Conservation (phyloP, 768 basidiomycete species). For the Mycena alexandri region DNA sequence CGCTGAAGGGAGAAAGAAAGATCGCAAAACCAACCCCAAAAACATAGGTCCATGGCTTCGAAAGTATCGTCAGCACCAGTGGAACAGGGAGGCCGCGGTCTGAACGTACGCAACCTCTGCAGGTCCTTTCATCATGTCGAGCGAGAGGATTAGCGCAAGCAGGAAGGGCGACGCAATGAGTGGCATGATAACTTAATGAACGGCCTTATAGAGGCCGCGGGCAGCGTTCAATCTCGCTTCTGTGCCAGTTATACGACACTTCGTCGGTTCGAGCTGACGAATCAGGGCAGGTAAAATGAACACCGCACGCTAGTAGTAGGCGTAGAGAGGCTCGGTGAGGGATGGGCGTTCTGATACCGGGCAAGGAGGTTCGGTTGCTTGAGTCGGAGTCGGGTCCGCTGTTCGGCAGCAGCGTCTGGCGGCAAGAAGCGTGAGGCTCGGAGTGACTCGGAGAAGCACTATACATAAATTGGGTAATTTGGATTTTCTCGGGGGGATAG, state of each 20-base stretch:
- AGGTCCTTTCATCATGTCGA: slow-evolving; percentile 19
- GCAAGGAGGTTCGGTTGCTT: slow-evolving; percentile 1
- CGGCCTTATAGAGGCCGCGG: slow-evolving; percentile 34
- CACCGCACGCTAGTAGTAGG: slow-evolving; percentile 2
- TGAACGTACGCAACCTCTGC: slow-evolving; percentile 35
- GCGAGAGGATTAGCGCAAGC: slow-evolving; percentile 1
- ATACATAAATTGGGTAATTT: too few species aligned
- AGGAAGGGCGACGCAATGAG: slow-evolving; percentile 25
- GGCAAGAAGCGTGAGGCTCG: neutral
- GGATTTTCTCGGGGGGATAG: too few species aligned
- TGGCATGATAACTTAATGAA: slow-evolving; percentile 20
- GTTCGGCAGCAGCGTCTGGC: slow-evolving; percentile 9
- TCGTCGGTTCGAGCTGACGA: slow-evolving; percentile 15
- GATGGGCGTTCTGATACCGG: neutral
- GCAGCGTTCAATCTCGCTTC: slow-evolving; percentile 38
- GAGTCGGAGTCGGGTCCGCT: neutral
- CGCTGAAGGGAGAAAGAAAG: neutral
- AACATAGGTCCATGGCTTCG: slow-evolving; percentile 35
- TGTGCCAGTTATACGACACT: slow-evolving; percentile 4
- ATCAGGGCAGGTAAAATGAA: slow-evolving; percentile 20
- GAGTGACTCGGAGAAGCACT: too few species aligned
- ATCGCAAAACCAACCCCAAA: slow-evolving; percentile 13
- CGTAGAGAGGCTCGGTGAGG: neutral
- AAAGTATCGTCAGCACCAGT: neutral
- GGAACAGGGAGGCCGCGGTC: neutral